Evolutionary conservation across 495 filamentous ascomycete species (phyloP).

Genomic region (Hypoxylon crocopeplum): DNA sequence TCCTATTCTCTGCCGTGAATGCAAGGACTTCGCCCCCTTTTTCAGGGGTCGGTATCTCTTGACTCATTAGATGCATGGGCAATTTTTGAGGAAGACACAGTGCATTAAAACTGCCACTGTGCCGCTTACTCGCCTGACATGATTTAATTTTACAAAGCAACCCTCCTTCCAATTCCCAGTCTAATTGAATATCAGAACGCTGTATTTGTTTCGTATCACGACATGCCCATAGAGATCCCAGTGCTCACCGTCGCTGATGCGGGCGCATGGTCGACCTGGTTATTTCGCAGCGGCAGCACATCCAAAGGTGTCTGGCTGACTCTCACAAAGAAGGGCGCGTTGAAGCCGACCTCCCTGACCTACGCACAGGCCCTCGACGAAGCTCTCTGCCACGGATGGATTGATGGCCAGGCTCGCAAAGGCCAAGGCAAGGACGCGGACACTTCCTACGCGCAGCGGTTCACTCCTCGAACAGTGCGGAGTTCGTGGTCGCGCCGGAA

Average conservation of each 20-base stretch:
- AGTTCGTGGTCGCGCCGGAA: slow-evolving; percentile 60
- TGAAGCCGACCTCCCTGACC: slow-evolving; percentile 51
- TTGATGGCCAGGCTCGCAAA: slow-evolving; percentile 60
- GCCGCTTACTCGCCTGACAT: too few relatives aligned
- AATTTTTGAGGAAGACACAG: too few relatives aligned
- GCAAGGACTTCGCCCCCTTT: too few relatives aligned
- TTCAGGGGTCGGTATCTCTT: too few relatives aligned
- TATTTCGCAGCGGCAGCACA: slow-evolving; percentile 46
- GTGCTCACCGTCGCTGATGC: slow-evolving; percentile 41
- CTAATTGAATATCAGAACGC: too few relatives aligned
- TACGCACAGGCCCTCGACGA: slow-evolving; percentile 61
- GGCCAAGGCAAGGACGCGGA: slow-evolving; percentile 45
- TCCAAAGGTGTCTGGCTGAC: slow-evolving; percentile 59
- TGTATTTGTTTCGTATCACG: too few relatives aligned
- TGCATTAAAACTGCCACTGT: too few relatives aligned
- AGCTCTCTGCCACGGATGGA: slow-evolving; percentile 66
- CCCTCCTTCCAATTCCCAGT: too few relatives aligned
- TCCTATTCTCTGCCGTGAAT: too few relatives aligned
- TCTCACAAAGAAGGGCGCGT: slow-evolving; percentile 58
- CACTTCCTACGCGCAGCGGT: slow-evolving; percentile 55
- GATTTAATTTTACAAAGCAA: too few relatives aligned
- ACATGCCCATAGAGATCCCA: slow-evolving; percentile 29
- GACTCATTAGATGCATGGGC: too few relatives aligned
- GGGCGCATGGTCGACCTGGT: slow-evolving; percentile 52
- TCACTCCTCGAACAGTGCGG: slow-evolving; percentile 60